Evolutionary conservation across 169 alveolate genomes (phyloP).

Genomic region (Cryptosporidium muris): DNA sequence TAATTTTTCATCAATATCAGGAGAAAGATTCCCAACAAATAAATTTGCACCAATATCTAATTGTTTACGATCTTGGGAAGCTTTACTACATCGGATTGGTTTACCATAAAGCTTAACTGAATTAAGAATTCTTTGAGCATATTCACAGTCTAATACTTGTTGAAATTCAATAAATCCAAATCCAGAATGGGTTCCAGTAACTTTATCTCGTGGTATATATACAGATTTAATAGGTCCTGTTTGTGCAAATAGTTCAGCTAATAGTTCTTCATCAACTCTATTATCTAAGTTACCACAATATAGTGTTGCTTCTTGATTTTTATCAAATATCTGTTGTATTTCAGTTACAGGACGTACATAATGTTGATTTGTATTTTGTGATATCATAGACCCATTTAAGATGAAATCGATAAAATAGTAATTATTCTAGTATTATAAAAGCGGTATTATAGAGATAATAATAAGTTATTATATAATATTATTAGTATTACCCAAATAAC

Average conservation of each 20-base stretch:
- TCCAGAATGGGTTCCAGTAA: slow-evolving; percentile 82
- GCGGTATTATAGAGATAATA: too few relatives aligned
- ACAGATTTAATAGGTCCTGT: slow-evolving; percentile 96
- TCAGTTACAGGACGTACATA: slow-evolving; percentile 71
- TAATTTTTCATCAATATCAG: slow-evolving; percentile 96
- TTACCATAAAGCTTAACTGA: slow-evolving; percentile 95
- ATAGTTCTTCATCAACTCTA: slow-evolving; percentile 94
- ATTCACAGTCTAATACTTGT: slow-evolving; percentile 96
- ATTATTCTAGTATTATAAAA: too few relatives aligned
- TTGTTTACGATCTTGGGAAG: slow-evolving; percentile 95
- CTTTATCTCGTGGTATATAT: slow-evolving; percentile 96
- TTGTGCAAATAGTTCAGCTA: slow-evolving; percentile 97
- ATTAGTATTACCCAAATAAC: too few relatives aligned
- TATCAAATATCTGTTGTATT: slow-evolving; percentile 84
- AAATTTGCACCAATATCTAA: slow-evolving; percentile 98
- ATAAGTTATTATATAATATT: too few relatives aligned
- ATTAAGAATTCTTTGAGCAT: slow-evolving; percentile 96
- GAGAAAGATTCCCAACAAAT: slow-evolving; percentile 97
- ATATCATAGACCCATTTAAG: too few relatives aligned
- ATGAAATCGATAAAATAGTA: too few relatives aligned
- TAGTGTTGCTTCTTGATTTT: slow-evolving; percentile 91
- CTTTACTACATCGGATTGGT: slow-evolving; percentile 96
- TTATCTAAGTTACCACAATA: slow-evolving; percentile 93
- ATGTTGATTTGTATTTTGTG: not conserved
- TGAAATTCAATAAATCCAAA: slow-evolving; percentile 98